Conservation (phyloP, 352 stramenopile species). For the Blastocystis sp. region DNA sequence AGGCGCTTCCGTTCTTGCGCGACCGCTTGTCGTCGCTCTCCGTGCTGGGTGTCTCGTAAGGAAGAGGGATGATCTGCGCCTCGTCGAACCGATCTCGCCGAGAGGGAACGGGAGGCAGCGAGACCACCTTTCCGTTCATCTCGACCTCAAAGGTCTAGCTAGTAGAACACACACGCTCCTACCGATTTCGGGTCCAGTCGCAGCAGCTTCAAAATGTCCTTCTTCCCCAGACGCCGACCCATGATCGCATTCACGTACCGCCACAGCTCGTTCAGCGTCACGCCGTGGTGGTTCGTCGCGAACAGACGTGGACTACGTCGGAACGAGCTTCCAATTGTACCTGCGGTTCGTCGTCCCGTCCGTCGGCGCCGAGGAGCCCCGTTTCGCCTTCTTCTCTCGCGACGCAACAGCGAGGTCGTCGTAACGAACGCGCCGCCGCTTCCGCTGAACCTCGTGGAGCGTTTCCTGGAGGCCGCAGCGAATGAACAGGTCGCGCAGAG, state of each 20-base stretch:
- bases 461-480: neutral
- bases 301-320: neutral
- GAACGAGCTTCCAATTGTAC: neutral
- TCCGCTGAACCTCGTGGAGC: neutral
- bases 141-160: neutral
- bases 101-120: neutral
- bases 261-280: neutral
- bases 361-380: neutral
- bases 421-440: neutral
- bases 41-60: neutral
- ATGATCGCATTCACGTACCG: neutral
- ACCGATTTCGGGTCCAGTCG: conserved; percentile 24
- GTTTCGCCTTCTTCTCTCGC: neutral
- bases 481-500: neutral
- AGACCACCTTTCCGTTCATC: neutral
- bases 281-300: neutral
- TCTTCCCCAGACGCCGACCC: neutral
- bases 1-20: neutral
- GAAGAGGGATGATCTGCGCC: neutral
- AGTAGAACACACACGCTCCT: neutral
- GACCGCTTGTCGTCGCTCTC: neutral
- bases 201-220: neutral
- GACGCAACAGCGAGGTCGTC: neutral
- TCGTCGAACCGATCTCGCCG: neutral
- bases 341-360: neutral